Base-by-base conservation (phyloP, 441 rosid species). In the Flueggea neowawraea region DNA sequence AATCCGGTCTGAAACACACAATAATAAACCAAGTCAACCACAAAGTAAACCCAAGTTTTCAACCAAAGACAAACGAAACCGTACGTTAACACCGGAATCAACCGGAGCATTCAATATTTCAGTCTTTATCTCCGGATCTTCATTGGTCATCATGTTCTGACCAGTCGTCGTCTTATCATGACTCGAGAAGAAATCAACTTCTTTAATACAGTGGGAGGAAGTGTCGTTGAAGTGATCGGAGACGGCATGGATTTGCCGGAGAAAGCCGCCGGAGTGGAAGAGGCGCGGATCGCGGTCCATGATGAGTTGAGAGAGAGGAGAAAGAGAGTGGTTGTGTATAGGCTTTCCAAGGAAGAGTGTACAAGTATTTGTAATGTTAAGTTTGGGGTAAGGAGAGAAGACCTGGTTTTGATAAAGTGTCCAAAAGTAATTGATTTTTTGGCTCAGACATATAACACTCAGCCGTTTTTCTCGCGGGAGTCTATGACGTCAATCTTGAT, bases 151-250 rank as follows among this genome's bases (percentile, higher is more conserved):
- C 17, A 14, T 4, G 54, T 11, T 51, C 17, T 6, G 15, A 51
- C 14, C 54, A 51, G 16, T 5, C 5, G 9, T 51, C 17, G 9
- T 11, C 17, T 7, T 57, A 50, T 64, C 73, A 15, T 71, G 73
- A 4, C 59, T 54, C 0, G 86, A 81, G 56, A 91, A 91, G 88
- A 91, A 91, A 78, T 91, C 95, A 55, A 85, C 71, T 79, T 87
- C 93, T 80, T 80, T 76, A 65, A 87, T 80, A 36, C 12, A 28
- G 10, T 44, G 28, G 28, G 28, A 0, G 28, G 28, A 22, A 22
- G 28, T 41, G 14, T 71, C 67, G 6, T 60, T 39, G 12, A 31
- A 36, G 1, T 50, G 43, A 60, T 67, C 69, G 6, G 62, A 61
- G 6, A 41, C 60, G 44, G 48, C 67, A 50, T 70, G 66, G 16